Evolutionary conservation across 2,329 filamentous ascomycete species (phyloP), one percentile per base, ranked within the genome.

Genomic region (Colletotrichum tamarilloi): DNA sequence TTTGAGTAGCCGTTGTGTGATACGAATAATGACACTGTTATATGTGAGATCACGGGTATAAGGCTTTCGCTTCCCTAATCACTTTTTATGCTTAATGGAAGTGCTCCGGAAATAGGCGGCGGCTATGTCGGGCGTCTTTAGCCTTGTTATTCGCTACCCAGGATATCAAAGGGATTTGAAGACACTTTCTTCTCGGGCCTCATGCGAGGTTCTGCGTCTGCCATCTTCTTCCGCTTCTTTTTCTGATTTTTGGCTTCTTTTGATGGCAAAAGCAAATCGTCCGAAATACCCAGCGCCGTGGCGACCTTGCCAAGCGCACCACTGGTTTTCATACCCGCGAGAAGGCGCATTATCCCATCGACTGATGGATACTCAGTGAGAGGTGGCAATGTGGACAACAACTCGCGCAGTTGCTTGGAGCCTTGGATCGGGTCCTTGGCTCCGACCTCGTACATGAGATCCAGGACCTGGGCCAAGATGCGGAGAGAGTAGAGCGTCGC

Each of bases 401-500:
- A 62, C 12, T 59, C 22, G 24, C 57, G 62, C 9, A 75, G 60
- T n/a, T 46, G 32, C 6, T 26, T 64, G 19, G 63, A 35, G 8
- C 65, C 57, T 2, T 63, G 42, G 3, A 65, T 38, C 8, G 62
- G 16, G 8, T 28, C 24, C 6, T 62, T 56, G 7, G 53, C n/a
- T 24, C 62, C 42, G 3, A 52, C 67, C 22, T 78, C 59, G 1
- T 76, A 74, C 2, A 84, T 64, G 9, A 83, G 77, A 28, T 82
- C 82, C 2, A 88, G 74, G 4, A 91, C 78, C 77, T 91, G 89
- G 72, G 82, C 81, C 24, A 88, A 78, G 74, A 90, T 88, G 56
- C 90, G 86, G 1, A 93, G 78, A 0, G 91, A 93, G 77, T 93
- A 93, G 6, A 90, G 80, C 0, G 87, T 84, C 5, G 89, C 89